These are phyloP conservation scores for Coelastrella sp. DNA, from an alignment of 139 green algal species.

Conservation along the genomic window DNA sequence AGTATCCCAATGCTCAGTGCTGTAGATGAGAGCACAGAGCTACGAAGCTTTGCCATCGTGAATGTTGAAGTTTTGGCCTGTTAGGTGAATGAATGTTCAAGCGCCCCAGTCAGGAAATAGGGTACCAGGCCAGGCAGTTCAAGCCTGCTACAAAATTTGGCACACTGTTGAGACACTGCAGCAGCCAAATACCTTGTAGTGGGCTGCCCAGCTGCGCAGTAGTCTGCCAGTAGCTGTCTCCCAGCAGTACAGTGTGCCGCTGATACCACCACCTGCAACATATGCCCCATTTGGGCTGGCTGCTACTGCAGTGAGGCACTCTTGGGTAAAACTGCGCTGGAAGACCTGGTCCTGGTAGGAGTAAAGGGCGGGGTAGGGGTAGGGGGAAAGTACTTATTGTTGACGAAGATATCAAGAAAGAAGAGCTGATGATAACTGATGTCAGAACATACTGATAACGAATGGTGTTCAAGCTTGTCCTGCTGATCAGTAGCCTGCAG, in stretches of 20 bases:
- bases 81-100: too few relatives aligned
- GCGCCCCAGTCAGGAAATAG: too few relatives aligned
- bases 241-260: constrained; percentile 84
- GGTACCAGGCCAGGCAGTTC: not conserved
- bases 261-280: constrained; percentile 72
- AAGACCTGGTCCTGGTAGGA: constrained; percentile 75
- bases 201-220: constrained; percentile 84
- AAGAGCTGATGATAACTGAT: not conserved
- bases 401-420: too few relatives aligned
- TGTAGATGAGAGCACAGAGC: constrained; percentile 25
- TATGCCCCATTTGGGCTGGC: constrained; percentile 66
- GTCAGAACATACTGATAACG: not conserved
- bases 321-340: constrained; percentile 76
- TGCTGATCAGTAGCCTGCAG: constrained; percentile 33
- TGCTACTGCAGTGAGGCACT: constrained; percentile 69
- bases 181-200: constrained; percentile 83
- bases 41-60: constrained; percentile 36
- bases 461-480: not conserved
- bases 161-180: too few relatives aligned
- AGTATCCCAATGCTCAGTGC: constrained; percentile 41
- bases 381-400: too few relatives aligned
- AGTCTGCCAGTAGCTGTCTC: constrained; percentile 79
- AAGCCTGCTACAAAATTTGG: not conserved
- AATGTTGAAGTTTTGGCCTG: too few relatives aligned
- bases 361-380: too few relatives aligned